These are phyloP conservation scores for Kodamaea derodonti DNA, from an alignment of 1,139 yeast species.

Conservation along the genomic window DNA sequence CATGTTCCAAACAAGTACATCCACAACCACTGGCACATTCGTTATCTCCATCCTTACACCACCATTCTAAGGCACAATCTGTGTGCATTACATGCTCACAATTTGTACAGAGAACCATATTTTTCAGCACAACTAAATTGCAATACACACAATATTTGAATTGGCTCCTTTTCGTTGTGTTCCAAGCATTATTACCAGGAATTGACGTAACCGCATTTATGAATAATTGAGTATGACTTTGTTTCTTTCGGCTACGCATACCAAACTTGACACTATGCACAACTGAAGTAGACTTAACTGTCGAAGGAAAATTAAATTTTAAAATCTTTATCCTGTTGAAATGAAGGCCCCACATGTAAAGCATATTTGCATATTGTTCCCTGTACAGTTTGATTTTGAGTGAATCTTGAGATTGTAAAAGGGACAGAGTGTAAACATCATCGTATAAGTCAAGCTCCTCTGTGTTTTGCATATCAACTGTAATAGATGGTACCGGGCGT, in stretches of 20 bases:
- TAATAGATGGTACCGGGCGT: constrained; percentile 36
- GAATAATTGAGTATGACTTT: constrained; percentile 16
- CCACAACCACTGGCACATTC: constrained; percentile 94
- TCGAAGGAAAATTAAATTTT: constrained; percentile 57
- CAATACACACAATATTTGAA: constrained; percentile 61
- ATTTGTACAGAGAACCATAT: constrained; percentile 62
- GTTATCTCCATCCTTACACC: constrained; percentile 42
- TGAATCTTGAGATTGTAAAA: constrained; percentile 47
- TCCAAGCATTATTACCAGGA: constrained; percentile 30
- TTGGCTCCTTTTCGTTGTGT: constrained; percentile 21
- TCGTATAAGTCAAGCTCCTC: constrained; percentile 55
- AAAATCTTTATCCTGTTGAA: constrained; percentile 71
- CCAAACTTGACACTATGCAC: constrained; percentile 45
- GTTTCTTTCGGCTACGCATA: constrained; percentile 24
- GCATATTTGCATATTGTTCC: constrained; percentile 72
- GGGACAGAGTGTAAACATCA: constrained; percentile 39
- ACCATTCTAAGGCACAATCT: constrained; percentile 80
- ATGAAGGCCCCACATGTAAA: constrained; percentile 81
- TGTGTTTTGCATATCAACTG: constrained; percentile 51
- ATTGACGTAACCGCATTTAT: constrained; percentile 26
- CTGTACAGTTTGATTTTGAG: constrained; percentile 51
- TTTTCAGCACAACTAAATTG: constrained; percentile 52
- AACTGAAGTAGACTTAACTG: constrained; percentile 12
- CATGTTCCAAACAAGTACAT: constrained; percentile 52
- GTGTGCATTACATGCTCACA: constrained; percentile 83